Base-by-base conservation (phyloP, 2,329 filamentous ascomycete species). In the Epicoccum nigrum region DNA sequence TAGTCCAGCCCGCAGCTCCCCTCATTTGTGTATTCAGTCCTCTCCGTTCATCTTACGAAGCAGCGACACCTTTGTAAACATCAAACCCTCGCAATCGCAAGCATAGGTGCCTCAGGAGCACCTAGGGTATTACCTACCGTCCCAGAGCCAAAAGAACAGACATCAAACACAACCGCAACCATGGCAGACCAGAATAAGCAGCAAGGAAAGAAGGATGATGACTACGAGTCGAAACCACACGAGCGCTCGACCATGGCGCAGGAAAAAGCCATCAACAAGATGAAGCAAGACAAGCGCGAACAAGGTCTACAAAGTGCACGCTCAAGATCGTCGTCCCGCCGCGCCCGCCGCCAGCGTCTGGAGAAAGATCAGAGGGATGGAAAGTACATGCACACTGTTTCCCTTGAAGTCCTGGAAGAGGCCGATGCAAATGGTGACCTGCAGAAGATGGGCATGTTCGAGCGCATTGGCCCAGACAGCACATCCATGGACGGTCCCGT, bases 401-500 rank as follows among this genome's bases (percentile, higher is more conserved):
- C 74, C 6, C 69, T 81, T 2, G 77, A 79, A 54, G 78, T 76
- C 4, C 71, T 81, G 46, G 78, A 81, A 56, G 78, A 79, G 65
- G 79, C 78, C 45, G 79, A 80, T 58, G 79, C 76, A 51, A 81
- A 78, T 51, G 72, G 73, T 41, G 78, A 80, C 53, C 63, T 79
- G 42, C 64, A 74, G 33, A 69, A 74, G 52, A 79, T 80, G 75
- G 74, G 77, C 51, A 77, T 78, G 23, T 83, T 83, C 55, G 80
- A 83, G 64, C 78, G 77, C 37, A 83, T 83, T 56, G 81, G 81
- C 7, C 79, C 80, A 9, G 80, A 82, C 56, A 77, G 74, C 62
- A 81, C 81, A 37, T 79, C 76, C 44, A 83, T 83, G 81, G 77
- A 81, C 54, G 81, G 81, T 1, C 81, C 81, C 4, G 81, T 83